phyloP scores from a whole-genome alignment of 2,329 filamentous ascomycete genomes.

The Xenoacremonium recifei region DNA sequence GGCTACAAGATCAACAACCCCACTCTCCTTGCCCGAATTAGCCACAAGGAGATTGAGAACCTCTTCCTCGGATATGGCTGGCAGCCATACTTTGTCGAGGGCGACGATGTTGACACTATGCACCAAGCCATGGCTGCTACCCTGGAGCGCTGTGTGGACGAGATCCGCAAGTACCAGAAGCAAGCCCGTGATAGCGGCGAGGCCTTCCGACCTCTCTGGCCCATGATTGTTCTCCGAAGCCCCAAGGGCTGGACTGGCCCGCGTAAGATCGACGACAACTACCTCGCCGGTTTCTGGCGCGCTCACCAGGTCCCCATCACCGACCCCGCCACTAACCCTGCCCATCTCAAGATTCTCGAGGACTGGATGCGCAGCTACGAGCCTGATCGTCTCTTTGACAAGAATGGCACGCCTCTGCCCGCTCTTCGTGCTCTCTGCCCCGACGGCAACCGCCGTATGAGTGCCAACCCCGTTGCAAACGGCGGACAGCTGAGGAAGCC shows the following conservation, averaged over 20 bases:
- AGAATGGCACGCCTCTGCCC: conserved; percentile 59
- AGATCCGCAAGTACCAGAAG: conserved; percentile 69
- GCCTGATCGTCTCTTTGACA: conserved; percentile 68
- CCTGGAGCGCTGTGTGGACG: conserved; percentile 67
- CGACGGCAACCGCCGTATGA: conserved; percentile 66
- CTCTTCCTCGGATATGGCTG: conserved; percentile 75
- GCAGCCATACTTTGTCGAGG: conserved; percentile 79
- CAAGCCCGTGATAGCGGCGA: conserved; percentile 68
- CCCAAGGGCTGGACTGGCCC: conserved; percentile 82
- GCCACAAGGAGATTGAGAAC: conserved; percentile 67
- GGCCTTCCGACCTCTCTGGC: conserved; percentile 70
- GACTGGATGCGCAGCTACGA: conserved; percentile 76
- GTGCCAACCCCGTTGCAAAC: conserved; percentile 73
- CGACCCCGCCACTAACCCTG: conserved; percentile 63
- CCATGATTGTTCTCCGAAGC: conserved; percentile 74
- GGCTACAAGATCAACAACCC: conserved; percentile 87
- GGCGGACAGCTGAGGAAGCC: conserved; percentile 67
- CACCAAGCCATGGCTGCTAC: conserved; percentile 81
- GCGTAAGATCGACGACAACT: conserved; percentile 67
- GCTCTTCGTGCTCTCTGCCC: conserved; percentile 66
- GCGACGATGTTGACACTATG: conserved; percentile 71
- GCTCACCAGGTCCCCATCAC: conserved; percentile 76
- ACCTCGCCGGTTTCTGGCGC: conserved; percentile 75
- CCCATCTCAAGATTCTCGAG: conserved; percentile 67
- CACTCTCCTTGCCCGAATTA: conserved; percentile 70